A percentile compares a stretch with the other conserved stretches of the same genome.
Evolutionary conservation across 306 rosid species (phyloP).

Genomic region (Inga laurina): DNA sequence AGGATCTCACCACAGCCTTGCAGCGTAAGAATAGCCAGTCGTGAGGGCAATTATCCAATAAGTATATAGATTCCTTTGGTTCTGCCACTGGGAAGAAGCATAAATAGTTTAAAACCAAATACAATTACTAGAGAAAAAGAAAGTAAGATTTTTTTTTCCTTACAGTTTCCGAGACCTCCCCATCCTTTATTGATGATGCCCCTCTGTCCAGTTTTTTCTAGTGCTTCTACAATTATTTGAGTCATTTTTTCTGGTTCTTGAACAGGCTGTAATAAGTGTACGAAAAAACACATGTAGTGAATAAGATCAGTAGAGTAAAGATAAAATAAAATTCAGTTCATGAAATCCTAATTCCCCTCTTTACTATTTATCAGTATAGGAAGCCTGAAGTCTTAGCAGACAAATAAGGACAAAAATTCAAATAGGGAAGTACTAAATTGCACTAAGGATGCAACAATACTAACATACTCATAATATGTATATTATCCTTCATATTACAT

Average conservation of each 20-base stretch:
- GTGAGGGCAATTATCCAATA: conserved; percentile 89
- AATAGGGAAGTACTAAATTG: background rate
- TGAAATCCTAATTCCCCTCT: background rate
- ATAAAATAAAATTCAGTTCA: conserved; percentile 7
- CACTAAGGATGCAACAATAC: background rate
- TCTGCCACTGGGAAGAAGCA: conserved; percentile 78
- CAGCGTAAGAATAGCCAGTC: conserved; percentile 98
- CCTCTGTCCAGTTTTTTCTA: conserved; percentile 86
- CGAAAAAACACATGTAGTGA: background rate
- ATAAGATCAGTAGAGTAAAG: conserved; percentile 12
- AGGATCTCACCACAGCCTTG: conserved; percentile 96
- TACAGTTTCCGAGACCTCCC: conserved; percentile 98
- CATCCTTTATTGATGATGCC: conserved; percentile 99
- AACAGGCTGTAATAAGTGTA: conserved; percentile 71
- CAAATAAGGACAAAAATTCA: background rate
- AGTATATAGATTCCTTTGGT: conserved; percentile 77
- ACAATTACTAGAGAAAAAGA: conserved; percentile 4
- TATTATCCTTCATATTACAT: background rate
- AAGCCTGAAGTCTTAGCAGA: background rate
- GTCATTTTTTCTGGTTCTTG: conserved; percentile 95
- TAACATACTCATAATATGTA: background rate
- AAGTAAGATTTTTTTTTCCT: conserved; percentile 31
- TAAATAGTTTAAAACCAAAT: conserved; percentile 29
- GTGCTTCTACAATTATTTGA: conserved; percentile 84
- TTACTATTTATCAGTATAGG: background rate